Base-by-base conservation (phyloP, 345 rosid species). In the Populus nigra region DNA sequence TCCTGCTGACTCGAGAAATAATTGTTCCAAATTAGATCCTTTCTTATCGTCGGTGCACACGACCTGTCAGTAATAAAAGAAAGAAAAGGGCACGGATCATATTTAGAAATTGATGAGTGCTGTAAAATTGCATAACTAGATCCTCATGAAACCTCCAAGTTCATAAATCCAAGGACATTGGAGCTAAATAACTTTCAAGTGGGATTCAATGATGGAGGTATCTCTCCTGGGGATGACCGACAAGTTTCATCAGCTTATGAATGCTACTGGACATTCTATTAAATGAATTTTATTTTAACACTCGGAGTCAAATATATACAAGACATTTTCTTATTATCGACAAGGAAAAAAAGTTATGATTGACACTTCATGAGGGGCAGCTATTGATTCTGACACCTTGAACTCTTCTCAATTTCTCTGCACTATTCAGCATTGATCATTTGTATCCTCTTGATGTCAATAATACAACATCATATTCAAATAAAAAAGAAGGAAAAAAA, bases 221-320 rank as follows among this genome's bases (percentile, higher is more conserved):
- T 57, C 63, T 57, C 63, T n/a, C 13, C 5, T 9, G 59, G 31
- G 20, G 73, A 8, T 71, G 61, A 29, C 69, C 74, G 72, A 73
- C 83, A 76, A 59, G 72, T 39, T 47, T 59, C 70, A 61, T 82
- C 77, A 25, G 61, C 38, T 72, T 61, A 67, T 9, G 3, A 76
- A 68, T 71, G 78, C 78, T 7, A n/a, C 47, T 35, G 39, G 75
- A n/a, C 47, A 72, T 33, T 33, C 33, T 27, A 1, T 50, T n/a
- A 43, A 62, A 41, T 41, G 17, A n/a, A 57, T n/a, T 57, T n/a
- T 8, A 57, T 8, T 17, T 20, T 10, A 35, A 1, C 41, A 11
- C 4, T 5, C 6, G 31, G 10, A 5, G 36, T 23, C 57, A 61
- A 53, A 69, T 69, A 3, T 4, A 69, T 17, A 67, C 20, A 17